These are phyloP conservation scores for Colletotrichum spinosum DNA, from an alignment of 2,329 filamentous ascomycete genomes.

Conservation along the genomic window DNA sequence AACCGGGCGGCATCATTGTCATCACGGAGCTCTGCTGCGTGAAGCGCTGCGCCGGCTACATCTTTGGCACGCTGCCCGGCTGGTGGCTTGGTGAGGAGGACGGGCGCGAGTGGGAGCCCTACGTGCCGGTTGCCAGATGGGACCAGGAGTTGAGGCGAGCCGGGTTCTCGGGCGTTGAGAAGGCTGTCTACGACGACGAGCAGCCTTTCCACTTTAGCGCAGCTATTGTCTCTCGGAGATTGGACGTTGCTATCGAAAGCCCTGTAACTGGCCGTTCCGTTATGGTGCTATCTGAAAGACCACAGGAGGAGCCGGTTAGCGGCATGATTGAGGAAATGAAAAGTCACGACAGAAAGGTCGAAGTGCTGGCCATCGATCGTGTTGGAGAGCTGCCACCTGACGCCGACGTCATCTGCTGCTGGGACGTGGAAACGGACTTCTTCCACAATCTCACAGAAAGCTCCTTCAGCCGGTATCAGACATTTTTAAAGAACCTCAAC, in stretches of 20 bases:
- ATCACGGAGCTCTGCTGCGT: slow-evolving; percentile 26
- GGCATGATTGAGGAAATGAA: too few relatives aligned
- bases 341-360: too few relatives aligned
- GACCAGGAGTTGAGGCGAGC: slow-evolving; percentile 41
- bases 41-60: slow-evolving; percentile 39
- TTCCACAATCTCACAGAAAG: slow-evolving; percentile 31
- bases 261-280: neutral
- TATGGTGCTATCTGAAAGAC: too few relatives aligned
- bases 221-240: neutral
- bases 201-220: slow-evolving; percentile 19
- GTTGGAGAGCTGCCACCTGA: too few relatives aligned
- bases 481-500: slow-evolving; percentile 14
- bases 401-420: too few relatives aligned
- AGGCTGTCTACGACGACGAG: slow-evolving; percentile 39
- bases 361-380: too few relatives aligned
- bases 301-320: too few relatives aligned
- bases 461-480: slow-evolving; percentile 34
- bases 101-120: slow-evolving; percentile 43
- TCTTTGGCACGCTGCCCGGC: slow-evolving; percentile 45
- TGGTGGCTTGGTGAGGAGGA: slow-evolving; percentile 52
- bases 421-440: slow-evolving; percentile 3
- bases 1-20: slow-evolving; percentile 45
- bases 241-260: too few relatives aligned
- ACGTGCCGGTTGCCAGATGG: slow-evolving; percentile 43
- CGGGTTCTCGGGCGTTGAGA: slow-evolving; percentile 43